Base-by-base conservation (phyloP, 371 early-diverging fungal species). In the Mortierella sp. region DNA sequence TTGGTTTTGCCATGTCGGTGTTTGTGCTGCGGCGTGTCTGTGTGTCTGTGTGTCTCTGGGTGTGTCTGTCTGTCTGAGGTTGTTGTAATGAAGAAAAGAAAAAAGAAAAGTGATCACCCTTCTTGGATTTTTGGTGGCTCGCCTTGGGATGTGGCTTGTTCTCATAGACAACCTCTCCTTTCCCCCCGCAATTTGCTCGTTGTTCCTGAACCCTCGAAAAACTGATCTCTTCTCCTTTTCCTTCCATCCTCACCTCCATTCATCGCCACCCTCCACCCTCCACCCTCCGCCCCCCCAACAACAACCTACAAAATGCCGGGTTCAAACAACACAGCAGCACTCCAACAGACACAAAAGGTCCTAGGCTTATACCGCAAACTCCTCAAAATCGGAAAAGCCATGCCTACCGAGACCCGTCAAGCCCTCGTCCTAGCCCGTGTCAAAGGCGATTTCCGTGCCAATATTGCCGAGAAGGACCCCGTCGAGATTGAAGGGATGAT, bases 351-450 rank as follows among this genome's bases (percentile, higher is more conserved):
- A n/a, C 72, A 73, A 6, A 79, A 76, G 31, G 82, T 78, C 50
- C 48, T 80, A n/a, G 54, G 71, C 24, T 42, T 86, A 1, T 86
- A 86, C 54, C 72, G 82, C 1, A 77, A 77, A 71, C 78, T 86
- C 1, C 78, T 86, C 28, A 70, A 75, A 38, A 86, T 86, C 47
- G 87, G 87, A 11, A 86, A 86, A 47, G 87, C 82, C 42, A 86
- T 86, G 87, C 87, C 87, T 0, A 86, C 87, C 1, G 87, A 86
- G 60, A 82, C 82, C 16, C 82, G 87, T 0, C 82, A 82, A 5
- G 28, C 78, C 28, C 80, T 86, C 5, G 87, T 86, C n/a, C 78
- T 86, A 2, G 60, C 82, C 14, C 77, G 87, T 10, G 87, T 86
- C 74, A 79, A 73, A 50, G 75, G 78, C 6, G 87, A 86, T 16